Evolutionary conservation across 306 rosid species (phyloP), one percentile per base, ranked within the genome.

Genomic region (Oxytropis ochrocephala): DNA sequence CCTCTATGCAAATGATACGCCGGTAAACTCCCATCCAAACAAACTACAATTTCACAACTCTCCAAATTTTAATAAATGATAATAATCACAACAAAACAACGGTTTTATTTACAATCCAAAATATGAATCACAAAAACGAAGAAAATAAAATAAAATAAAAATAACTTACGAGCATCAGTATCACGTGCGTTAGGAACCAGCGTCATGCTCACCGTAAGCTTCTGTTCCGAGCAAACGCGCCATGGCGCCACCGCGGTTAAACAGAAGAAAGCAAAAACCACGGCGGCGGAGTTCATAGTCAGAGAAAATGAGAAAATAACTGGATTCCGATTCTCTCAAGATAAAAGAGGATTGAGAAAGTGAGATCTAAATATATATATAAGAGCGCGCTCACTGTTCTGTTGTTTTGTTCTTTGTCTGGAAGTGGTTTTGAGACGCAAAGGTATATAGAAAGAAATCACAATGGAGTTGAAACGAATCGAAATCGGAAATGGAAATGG

Each of bases 11-110:
- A 72, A 61, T 90, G 98, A 74, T 94, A 94, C 58, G 96, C 98
- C 74, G 97, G 98, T 78, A 84, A 84, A 81, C 98, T 94, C 50
- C 97, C 98, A 56, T 94, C 98, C 88, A 94, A 82, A 82, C 98
- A 94, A 74, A 85, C 98, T 93, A 30, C 69, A 46, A 14, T 29
- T 39, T 47, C 36, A 14, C 56, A 17, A 14, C 58, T n/a, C 18
- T 29, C 55, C 12, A 67, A 60, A 5, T 33, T 30, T 46, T 10
- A 59, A 44, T 36, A 11, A 55, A 35, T 16, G 53, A 61, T 11
- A 41, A 53, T 12, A 27, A 60, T 9, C 29, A 24, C 29, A 24
- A 24, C 29, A 24, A 24, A 24, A 24, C 29, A 24, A 24, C 29
- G 29, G 29, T 24, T 24, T 24, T 24, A 0, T 24, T 24, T 2